These are phyloP conservation scores for Epithele typhae DNA, from an alignment of 768 basidiomycete genomes.

Conservation along the genomic window DNA sequence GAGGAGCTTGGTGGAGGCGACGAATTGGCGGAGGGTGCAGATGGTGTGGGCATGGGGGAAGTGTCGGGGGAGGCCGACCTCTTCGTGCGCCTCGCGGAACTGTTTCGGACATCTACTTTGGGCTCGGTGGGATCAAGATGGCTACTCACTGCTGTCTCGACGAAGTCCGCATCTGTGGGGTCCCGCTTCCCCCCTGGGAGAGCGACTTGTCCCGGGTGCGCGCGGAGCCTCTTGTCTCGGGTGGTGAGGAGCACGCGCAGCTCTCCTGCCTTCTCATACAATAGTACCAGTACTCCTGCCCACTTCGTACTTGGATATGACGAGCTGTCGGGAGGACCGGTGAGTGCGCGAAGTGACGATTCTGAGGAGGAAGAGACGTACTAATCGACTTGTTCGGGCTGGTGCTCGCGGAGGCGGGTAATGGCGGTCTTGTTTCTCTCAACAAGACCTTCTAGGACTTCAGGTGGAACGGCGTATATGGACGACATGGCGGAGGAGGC, in stretches of 20 bases:
- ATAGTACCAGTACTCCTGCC: constrained; percentile 74
- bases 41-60: constrained; percentile 56
- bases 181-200: constrained; percentile 82
- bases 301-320: constrained; percentile 39
- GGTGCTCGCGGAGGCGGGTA: constrained; percentile 33
- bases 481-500: background rate
- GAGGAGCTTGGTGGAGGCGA: constrained; percentile 62
- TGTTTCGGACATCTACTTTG: constrained; percentile 25
- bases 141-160: constrained; percentile 69
- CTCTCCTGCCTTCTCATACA: constrained; percentile 66
- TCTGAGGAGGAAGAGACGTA: constrained; percentile 1
- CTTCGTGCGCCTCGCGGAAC: constrained; percentile 84
- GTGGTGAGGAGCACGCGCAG: constrained; percentile 83
- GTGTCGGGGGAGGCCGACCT: constrained; percentile 64
- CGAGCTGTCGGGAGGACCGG: constrained; percentile 22
- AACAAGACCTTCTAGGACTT: constrained; percentile 13
- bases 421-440: constrained; percentile 28
- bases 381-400: constrained; percentile 36
- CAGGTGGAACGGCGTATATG: background rate
- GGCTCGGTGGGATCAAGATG: background rate
- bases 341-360: background rate
- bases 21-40: constrained; percentile 58
- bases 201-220: constrained; percentile 80
- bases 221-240: constrained; percentile 67
- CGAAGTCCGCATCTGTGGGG: constrained; percentile 53